Conservation (phyloP, 805 yeast species). For the Lipomyces sp. region DNA sequence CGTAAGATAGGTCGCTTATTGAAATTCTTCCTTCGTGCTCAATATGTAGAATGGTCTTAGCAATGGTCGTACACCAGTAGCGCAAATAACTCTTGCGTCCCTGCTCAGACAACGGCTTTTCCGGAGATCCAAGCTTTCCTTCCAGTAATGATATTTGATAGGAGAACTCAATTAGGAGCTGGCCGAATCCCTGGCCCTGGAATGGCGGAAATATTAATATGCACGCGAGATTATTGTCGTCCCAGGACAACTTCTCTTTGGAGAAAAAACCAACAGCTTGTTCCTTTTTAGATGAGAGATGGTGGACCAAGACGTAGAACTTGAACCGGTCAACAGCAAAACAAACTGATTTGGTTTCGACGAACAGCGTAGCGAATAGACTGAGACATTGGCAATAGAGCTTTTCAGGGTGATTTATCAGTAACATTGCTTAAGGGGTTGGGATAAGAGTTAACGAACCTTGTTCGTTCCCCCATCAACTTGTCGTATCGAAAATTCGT, state of each 20-base stretch:
- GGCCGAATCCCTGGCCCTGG: conserved; percentile 78
- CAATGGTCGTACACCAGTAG: conserved; percentile 71
- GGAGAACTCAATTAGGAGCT: conserved; percentile 79
- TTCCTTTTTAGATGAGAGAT: conserved; percentile 29
- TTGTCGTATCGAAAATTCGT: conserved; percentile 60
- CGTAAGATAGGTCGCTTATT: conserved; percentile 40
- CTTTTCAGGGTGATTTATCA: conserved; percentile 30
- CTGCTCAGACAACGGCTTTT: conserved; percentile 81
- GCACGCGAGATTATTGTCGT: conserved; percentile 86
- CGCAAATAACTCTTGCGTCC: conserved; percentile 74
- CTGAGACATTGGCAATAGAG: conserved; percentile 82
- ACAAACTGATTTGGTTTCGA: conserved; percentile 87
- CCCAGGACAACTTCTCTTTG: conserved; percentile 76
- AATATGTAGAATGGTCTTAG: conserved; percentile 39
- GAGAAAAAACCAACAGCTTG: conserved; percentile 91
- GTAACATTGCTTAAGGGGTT: background rate
- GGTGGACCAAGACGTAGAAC: conserved; percentile 60
- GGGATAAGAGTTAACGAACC: conserved; percentile 10
- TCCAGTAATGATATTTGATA: conserved; percentile 73
- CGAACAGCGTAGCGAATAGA: conserved; percentile 81
- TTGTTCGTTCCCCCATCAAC: conserved; percentile 67
- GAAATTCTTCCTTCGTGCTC: conserved; percentile 31
- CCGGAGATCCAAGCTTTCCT: conserved; percentile 75
- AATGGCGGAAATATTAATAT: conserved; percentile 91
- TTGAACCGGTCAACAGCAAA: conserved; percentile 79